Conservation (phyloP, 176 grass and related monocot genomes). For the Oryza coarctata region DNA sequence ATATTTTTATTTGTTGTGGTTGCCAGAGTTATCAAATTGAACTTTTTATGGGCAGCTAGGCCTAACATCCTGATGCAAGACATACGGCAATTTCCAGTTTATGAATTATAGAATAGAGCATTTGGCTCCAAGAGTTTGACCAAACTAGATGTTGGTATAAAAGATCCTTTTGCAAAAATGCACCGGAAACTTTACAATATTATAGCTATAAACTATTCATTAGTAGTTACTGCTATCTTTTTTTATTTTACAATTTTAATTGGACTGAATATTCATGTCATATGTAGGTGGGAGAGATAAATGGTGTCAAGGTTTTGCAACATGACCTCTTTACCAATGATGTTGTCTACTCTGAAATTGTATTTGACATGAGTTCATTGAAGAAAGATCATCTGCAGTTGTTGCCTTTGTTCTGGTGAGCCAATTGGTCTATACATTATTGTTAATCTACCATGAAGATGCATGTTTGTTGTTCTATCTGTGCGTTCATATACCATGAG, state of each 20-base stretch:
- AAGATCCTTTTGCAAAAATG: background rate
- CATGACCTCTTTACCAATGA: constrained; percentile 99
- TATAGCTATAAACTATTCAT: constrained; percentile 4
- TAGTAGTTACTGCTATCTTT: background rate
- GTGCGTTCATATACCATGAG: constrained; percentile 5
- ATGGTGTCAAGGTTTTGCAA: constrained; percentile 90
- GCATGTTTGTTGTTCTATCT: background rate
- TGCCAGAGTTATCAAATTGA: background rate
- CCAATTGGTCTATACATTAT: constrained; percentile 11
- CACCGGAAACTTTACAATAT: background rate
- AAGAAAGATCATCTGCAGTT: constrained; percentile 93
- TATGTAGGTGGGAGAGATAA: constrained; percentile 84
- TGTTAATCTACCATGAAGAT: constrained; percentile 26
- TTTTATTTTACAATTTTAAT: constrained; percentile 25
- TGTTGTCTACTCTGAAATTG: constrained; percentile 83
- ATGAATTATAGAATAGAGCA: background rate
- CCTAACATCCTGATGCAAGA: background rate
- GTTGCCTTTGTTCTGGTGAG: constrained; percentile 96
- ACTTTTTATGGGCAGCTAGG: background rate
- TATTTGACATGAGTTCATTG: constrained; percentile 91
- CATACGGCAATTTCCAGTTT: background rate
- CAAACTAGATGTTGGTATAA: background rate
- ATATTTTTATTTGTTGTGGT: background rate
- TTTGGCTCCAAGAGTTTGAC: background rate
- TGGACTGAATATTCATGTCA: constrained; percentile 1